Evolutionary conservation across 768 basidiomycete genomes (phyloP), one percentile per base, ranked within the genome.

Genomic region (Trametes elegans): DNA sequence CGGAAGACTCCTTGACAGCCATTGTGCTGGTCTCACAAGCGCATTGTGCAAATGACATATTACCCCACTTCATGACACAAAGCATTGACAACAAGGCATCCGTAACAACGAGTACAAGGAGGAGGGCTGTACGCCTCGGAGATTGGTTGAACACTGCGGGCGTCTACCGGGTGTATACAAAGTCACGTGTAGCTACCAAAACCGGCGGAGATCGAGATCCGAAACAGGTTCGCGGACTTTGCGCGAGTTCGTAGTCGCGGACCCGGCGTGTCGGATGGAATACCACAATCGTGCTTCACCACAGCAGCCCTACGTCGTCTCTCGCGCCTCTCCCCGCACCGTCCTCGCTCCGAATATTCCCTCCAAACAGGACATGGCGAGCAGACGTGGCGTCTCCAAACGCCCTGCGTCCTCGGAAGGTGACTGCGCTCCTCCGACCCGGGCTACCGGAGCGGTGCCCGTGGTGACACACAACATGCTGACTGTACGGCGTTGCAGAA

Each of bases 321-420:
- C 43, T n/a, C 53, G 27, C 38, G 34, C 42, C 35, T n/a, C 40
- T 24, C 26, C 52, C 34, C 48, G 45, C n/a, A 55, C 40, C 46
- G 16, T 9, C 55, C 51, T n/a, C 54, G 36, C 46, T n/a, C n/a
- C n/a, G n/a, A 41, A 49, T 49, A 43, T 26, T 49, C 28, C 24
- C 14, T n/a, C n/a, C n/a, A n/a, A n/a, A n/a, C n/a, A n/a, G n/a
- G n/a, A n/a, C n/a, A n/a, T n/a, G n/a, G n/a, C n/a, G n/a, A 79
- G 84, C 72, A 79, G 86, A 65, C 81, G 88, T 65, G 79, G 76
- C 62, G 68, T 77, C 39, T 71, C 80, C 47, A 73, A 77, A 34
- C 82, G 87, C 55, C 87, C 87, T 58, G 84, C 85, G 57, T 84
- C 87, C 26, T 82, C 83, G 7, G 90, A 91, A 85, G 90, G 90